These are phyloP conservation scores for Ilyonectria sp. DNA, from an alignment of 2,329 filamentous ascomycete species.

Conservation along the genomic window DNA sequence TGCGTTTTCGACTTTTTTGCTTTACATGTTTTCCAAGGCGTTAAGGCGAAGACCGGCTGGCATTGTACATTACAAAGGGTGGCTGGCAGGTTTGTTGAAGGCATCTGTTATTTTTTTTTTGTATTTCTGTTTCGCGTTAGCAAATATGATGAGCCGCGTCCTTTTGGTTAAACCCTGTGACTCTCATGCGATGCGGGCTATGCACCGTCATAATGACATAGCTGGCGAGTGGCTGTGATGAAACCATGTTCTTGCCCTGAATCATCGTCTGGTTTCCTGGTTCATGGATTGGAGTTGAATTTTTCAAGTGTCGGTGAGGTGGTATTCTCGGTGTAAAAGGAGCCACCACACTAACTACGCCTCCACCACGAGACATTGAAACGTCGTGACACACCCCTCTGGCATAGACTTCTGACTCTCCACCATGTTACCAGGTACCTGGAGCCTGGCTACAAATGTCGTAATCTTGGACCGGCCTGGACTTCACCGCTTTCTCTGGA, in stretches of 20 bases:
- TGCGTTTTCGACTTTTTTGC: conserved; percentile 12
- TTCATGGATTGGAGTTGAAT: background rate
- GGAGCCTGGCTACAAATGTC: too few relatives aligned
- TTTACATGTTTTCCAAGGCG: conserved; percentile 25
- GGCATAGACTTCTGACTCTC: background rate
- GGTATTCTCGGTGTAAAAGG: background rate
- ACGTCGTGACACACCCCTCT: background rate
- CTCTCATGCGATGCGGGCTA: background rate
- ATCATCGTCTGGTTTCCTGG: background rate
- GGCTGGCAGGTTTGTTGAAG: conserved; percentile 21
- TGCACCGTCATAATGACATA: background rate
- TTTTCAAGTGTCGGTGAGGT: background rate
- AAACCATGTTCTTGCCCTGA: background rate
- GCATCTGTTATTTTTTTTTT: conserved; percentile 6
- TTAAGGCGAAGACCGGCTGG: conserved; percentile 27
- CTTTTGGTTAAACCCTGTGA: background rate
- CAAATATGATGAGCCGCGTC: conserved; percentile 28
- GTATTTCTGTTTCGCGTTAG: conserved; percentile 24
- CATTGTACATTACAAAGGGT: conserved; percentile 31
- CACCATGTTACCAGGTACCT: too few relatives aligned
- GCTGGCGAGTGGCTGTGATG: conserved; percentile 1
- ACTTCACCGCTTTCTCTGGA: background rate
- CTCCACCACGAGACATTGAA: background rate
- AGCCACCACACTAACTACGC: background rate
- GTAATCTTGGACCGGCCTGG: too few relatives aligned